These are phyloP conservation scores for Fusarium nygamai DNA, from an alignment of 2,329 filamentous ascomycete species.

Conservation along the genomic window DNA sequence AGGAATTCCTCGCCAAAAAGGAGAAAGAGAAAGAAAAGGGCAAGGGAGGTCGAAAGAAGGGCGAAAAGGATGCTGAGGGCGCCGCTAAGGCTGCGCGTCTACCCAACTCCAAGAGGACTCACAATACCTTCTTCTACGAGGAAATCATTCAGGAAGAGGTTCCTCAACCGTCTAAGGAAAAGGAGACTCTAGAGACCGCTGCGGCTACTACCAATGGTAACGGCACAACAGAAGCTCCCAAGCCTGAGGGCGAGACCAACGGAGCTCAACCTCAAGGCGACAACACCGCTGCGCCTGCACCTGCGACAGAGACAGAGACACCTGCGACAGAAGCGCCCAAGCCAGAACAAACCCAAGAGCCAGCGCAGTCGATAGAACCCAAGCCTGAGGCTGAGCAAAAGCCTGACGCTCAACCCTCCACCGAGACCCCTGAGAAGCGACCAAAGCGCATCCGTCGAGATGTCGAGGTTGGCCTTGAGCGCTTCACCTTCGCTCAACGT, in stretches of 20 bases:
- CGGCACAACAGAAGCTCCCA: conserved; percentile 25
- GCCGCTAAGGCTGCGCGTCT: conserved; percentile 67
- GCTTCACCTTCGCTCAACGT: conserved; percentile 75
- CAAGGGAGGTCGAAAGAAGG: conserved; percentile 66
- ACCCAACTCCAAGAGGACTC: conserved; percentile 76
- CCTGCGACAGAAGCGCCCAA: conserved; percentile 40
- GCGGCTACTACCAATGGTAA: conserved; percentile 31
- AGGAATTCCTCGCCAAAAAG: conserved; percentile 84
- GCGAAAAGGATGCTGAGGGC: conserved; percentile 62
- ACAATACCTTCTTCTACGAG: conserved; percentile 78
- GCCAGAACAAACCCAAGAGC: conserved; percentile 35
- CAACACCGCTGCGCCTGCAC: not conserved
- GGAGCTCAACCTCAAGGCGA: conserved; percentile 22
- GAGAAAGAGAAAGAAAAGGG: conserved; percentile 77
- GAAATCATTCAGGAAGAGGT: conserved; percentile 69
- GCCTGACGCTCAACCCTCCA: conserved; percentile 31
- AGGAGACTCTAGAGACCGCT: conserved; percentile 33
- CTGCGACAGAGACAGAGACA: not conserved
- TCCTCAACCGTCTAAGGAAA: conserved; percentile 45
- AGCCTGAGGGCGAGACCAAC: conserved; percentile 25
- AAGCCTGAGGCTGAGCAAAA: conserved; percentile 31
- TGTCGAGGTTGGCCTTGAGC: conserved; percentile 80
- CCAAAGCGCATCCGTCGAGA: conserved; percentile 71
- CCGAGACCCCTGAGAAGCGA: conserved; percentile 54
- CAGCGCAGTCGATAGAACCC: conserved; percentile 34